Evolutionary conservation across 768 basidiomycete species (phyloP), one percentile per base, ranked within the genome.

Genomic region (Postia placenta): DNA sequence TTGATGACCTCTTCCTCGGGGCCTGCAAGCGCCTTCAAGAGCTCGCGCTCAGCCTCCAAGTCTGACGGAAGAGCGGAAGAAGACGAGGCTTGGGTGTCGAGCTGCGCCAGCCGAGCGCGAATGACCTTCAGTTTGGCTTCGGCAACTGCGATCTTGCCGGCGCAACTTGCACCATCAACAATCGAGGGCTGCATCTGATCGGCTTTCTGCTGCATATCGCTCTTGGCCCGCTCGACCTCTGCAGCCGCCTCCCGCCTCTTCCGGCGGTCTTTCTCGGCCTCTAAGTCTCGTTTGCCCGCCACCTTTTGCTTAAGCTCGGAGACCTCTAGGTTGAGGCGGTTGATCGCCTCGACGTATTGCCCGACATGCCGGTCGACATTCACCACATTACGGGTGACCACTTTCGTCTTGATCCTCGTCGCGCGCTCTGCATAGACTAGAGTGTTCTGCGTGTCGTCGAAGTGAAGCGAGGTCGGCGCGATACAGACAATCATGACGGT

Each of bases 401-500:
- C 92, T 65, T 92, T 95, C 15, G 95, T 98, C 73, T 94, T 94
- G 69, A 99, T 97, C 72, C 93, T 92, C 51, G 96, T 96, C 23
- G 96, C 95, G 40, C 94, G 87, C 59, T 99, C 94, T 20, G 96
- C 96, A 66, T 98, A 99, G 52, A 96, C 74, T 42, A 99, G 84
- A 2, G 96, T 98, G 64, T 99, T 99, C 64, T 96, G 92, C 26
- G 96, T 98, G 65, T 99, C 96, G 62, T 98, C 96, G 64, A 97
- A 96, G 69, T 99, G 93, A 30, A 79, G 79, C 30, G 92, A 93
- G 4, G 93, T 92, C 1, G 96, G 96, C 0, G 93, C 93, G 41
- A 99, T 75, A 64, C 96, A 98, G 53, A 98, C 95, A 55, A 97
- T 92, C 96, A 98, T 99, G 62, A 96, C 93, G 1, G 96, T 99